Evolutionary conservation across 768 basidiomycete species (phyloP).

Genomic region (Strobilomyces confusus): DNA sequence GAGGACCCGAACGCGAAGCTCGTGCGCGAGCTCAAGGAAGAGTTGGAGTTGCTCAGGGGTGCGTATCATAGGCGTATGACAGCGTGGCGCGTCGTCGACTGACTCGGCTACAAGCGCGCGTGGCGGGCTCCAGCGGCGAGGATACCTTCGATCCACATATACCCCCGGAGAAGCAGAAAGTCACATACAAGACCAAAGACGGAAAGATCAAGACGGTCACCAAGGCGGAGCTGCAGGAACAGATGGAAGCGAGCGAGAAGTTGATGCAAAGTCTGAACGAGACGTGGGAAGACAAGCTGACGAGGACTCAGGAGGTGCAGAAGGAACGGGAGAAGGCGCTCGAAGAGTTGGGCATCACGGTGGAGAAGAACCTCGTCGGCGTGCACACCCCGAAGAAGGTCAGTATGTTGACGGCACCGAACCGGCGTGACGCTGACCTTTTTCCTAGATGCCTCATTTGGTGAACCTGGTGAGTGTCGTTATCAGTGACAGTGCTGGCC

Average conservation of each 20-base stretch:
- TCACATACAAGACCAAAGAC: conserved; percentile 89
- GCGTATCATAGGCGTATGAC: conserved; percentile 16
- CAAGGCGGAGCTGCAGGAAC: conserved; percentile 96
- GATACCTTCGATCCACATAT: conserved; percentile 82
- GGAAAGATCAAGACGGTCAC: conserved; percentile 94
- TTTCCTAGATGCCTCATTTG: conserved; percentile 79
- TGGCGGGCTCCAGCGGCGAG: conserved; percentile 64
- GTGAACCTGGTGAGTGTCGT: conserved; percentile 76
- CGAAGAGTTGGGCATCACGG: conserved; percentile 95
- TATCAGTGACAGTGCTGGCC: neutral
- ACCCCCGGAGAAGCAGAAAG: conserved; percentile 92
- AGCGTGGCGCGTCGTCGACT: neutral
- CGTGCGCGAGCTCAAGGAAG: conserved; percentile 97
- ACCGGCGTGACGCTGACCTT: conserved; percentile 9
- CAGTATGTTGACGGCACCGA: conserved; percentile 6
- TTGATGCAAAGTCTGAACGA: conserved; percentile 90
- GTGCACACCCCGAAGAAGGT: conserved; percentile 98
- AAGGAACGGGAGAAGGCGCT: conserved; percentile 96
- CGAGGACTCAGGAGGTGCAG: conserved; percentile 89
- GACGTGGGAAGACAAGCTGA: conserved; percentile 95
- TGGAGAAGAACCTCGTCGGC: conserved; percentile 94
- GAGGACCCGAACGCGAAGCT: conserved; percentile 99
- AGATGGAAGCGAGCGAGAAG: conserved; percentile 93
- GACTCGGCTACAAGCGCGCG: conserved; percentile 53
- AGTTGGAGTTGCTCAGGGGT: conserved; percentile 89